Conservation (phyloP, 2,329 filamentous ascomycete species). For the Botrytis pseudocinerea region DNA sequence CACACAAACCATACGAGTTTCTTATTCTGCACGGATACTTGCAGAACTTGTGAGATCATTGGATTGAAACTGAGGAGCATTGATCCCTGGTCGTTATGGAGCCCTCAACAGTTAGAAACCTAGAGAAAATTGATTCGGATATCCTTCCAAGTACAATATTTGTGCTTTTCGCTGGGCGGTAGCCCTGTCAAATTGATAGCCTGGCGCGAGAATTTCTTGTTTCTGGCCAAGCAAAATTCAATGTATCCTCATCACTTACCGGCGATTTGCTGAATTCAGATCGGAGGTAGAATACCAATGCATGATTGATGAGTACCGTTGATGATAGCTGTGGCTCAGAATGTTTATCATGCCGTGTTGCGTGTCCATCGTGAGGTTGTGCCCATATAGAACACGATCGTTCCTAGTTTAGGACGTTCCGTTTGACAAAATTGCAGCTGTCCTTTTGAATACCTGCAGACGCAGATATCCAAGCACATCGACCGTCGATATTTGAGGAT, state of each 20-base stretch:
- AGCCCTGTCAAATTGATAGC: neutral
- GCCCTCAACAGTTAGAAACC: neutral
- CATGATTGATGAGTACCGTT: slow-evolving; percentile 6
- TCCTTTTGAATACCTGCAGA: slow-evolving; percentile 15
- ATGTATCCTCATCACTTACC: slow-evolving; percentile 1
- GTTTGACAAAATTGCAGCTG: slow-evolving; percentile 2
- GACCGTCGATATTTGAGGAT: neutral
- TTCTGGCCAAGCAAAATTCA: slow-evolving; percentile 11
- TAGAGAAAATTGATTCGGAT: neutral
- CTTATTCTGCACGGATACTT: neutral
- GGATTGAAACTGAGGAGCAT: neutral
- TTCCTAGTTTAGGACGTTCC: neutral
- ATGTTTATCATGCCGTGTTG: neutral
- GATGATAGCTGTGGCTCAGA: neutral
- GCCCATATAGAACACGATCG: neutral
- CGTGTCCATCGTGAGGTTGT: neutral
- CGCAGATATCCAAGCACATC: slow-evolving; percentile 8
- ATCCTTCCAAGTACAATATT: neutral
- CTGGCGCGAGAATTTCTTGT: neutral
- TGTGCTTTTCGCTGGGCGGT: neutral
- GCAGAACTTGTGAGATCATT: neutral
- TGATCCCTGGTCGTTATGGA: slow-evolving; percentile 1
- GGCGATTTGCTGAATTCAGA: neutral
- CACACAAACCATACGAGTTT: neutral
- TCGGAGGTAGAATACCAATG: neutral